A percentile compares a stretch with the other conserved stretches of the same genome.
Evolutionary conservation across 331 rosid species (phyloP).

Genomic region (Dryas integrifolia): DNA sequence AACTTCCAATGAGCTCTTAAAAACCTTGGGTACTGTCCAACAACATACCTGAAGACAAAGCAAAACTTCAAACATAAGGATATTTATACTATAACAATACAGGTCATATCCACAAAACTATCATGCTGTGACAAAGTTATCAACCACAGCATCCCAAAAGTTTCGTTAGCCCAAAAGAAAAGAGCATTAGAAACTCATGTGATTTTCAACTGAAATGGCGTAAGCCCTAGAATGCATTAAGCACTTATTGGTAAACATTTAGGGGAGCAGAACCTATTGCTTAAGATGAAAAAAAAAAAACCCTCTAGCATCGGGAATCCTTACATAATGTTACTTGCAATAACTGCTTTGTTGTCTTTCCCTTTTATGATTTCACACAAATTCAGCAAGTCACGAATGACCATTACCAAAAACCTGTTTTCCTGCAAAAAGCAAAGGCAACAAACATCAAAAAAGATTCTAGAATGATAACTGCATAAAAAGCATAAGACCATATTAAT

Average conservation of each 20-base stretch:
- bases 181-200: no score
- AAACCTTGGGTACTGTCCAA: conserved; percentile 95
- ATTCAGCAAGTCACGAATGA: conserved; percentile 90
- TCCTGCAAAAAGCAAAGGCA: conserved; percentile 56
- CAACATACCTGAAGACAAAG: conserved; percentile 78
- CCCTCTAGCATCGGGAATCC: conserved; percentile 16
- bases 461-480: not conserved
- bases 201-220: not conserved
- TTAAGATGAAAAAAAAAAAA: not conserved
- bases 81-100: not conserved
- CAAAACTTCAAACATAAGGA: conserved; percentile 1
- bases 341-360: conserved; percentile 97
- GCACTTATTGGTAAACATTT: not conserved
- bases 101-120: not conserved
- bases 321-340: conserved; percentile 97
- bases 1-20: conserved; percentile 98
- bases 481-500: not conserved
- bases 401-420: conserved; percentile 99
- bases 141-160: no score
- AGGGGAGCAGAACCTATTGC: no score
- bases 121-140: no score
- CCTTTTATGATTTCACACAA: conserved; percentile 95
- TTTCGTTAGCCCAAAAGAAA: no score
- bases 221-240: not conserved
- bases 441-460: conserved; percentile 20